Conservation (phyloP, 192 early-diverging fungal genomes). For the Linnemannia exigua region DNA sequence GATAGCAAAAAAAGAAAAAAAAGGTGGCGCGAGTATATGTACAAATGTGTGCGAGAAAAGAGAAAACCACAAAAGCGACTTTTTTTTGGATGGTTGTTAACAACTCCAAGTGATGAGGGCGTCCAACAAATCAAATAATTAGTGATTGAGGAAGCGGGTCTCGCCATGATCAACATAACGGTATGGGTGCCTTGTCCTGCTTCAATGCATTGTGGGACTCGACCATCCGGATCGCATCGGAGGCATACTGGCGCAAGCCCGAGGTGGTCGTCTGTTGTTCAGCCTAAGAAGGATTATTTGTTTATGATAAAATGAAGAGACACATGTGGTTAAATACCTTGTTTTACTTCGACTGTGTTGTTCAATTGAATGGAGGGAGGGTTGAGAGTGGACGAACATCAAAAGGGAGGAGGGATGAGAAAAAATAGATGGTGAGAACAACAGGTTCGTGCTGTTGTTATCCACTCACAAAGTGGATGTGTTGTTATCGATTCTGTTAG, state of each 20-base stretch:
- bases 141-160: conserved; percentile 48
- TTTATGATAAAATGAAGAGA: neutral
- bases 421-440: conserved; percentile 1
- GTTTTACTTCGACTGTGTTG: neutral
- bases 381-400: neutral
- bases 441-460: neutral
- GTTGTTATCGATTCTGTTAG: neutral
- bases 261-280: conserved; percentile 20
- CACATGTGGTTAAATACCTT: neutral
- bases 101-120: no score
- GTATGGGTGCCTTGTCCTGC: conserved; percentile 54
- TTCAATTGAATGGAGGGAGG: neutral
- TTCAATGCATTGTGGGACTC: conserved; percentile 50
- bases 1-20: neutral
- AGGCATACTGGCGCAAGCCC: conserved; percentile 48
- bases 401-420: neutral
- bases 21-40: conserved; percentile 14
- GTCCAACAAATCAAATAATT: neutral
- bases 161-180: conserved; percentile 49
- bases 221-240: conserved; percentile 51
- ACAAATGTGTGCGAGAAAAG: conserved; percentile 8
- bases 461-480: neutral
- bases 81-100: no score
- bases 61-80: neutral
- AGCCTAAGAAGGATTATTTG: conserved; percentile 9